Evolutionary conservation across 1,284 basidiomycete species (phyloP).

Genomic region (Ceratobasidium sp.): DNA sequence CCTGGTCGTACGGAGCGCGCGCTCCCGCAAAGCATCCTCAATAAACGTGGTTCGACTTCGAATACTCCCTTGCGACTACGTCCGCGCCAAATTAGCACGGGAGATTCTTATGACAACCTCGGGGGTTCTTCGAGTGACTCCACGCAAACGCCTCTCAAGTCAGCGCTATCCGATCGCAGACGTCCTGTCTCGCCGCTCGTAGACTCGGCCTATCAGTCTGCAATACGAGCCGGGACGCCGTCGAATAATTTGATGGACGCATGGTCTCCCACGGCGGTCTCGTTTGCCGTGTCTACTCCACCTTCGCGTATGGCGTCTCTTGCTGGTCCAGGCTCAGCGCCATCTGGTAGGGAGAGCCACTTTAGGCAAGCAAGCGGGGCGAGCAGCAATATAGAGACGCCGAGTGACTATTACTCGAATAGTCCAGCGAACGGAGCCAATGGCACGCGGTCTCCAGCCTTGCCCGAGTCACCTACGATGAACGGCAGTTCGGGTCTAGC

Average conservation of each 20-base stretch:
- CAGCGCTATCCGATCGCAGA: conserved; percentile 33
- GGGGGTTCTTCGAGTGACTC: conserved; percentile 35
- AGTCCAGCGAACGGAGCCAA: background rate
- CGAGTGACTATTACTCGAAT: conserved; percentile 18
- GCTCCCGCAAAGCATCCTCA: conserved; percentile 23
- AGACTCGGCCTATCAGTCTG: conserved; percentile 32
- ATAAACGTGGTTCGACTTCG: conserved; percentile 30
- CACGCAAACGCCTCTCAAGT: conserved; percentile 38
- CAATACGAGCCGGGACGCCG: conserved; percentile 15
- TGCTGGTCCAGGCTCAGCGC: background rate
- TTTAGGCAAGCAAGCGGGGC: conserved; percentile 1
- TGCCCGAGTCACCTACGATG: conserved; percentile 70
- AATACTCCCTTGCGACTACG: conserved; percentile 22
- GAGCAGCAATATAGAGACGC: conserved; percentile 12
- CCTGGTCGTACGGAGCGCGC: conserved; percentile 21
- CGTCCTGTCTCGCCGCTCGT: conserved; percentile 33
- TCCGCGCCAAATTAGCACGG: conserved; percentile 28
- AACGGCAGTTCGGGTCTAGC: conserved; percentile 55
- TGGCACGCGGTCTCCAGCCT: conserved; percentile 65
- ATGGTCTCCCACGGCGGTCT: conserved; percentile 38
- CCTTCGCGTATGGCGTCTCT: background rate
- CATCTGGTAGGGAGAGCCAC: background rate
- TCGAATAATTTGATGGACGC: conserved; percentile 31
- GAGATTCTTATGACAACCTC: conserved; percentile 15
- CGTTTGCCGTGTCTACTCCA: conserved; percentile 16